phyloP scores from a whole-genome alignment of 352 stramenopile genomes.

The Lagenidium sp. region DNA sequence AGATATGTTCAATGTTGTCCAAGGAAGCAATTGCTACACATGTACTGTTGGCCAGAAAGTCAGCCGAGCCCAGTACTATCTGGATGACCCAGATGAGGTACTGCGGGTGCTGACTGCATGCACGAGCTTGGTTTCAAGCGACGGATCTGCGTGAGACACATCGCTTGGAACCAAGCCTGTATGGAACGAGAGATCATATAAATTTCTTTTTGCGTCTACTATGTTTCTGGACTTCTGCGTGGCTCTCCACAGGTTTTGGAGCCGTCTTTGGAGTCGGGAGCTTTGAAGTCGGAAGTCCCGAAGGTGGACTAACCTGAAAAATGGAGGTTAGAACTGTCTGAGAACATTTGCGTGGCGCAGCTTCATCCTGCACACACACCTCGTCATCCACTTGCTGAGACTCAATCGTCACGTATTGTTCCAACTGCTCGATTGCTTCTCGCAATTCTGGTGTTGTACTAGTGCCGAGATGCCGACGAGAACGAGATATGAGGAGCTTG shows the following conservation, averaged over 20 bases:
- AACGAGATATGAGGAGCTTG: slow-evolving; percentile 64
- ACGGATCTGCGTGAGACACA: too few relatives aligned
- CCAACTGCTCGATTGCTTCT: slow-evolving; percentile 63
- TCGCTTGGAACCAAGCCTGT: too few relatives aligned
- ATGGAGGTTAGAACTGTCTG: too few relatives aligned
- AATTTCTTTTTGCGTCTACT: too few relatives aligned
- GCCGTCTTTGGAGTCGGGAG: too few relatives aligned
- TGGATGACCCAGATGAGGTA: slow-evolving; percentile 74
- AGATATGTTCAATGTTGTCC: slow-evolving; percentile 88
- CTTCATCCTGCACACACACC: too few relatives aligned
- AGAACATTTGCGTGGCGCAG: too few relatives aligned
- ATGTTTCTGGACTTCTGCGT: too few relatives aligned
- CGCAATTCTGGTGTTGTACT: slow-evolving; percentile 56
- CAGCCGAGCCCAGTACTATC: slow-evolving; percentile 74
- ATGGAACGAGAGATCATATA: too few relatives aligned
- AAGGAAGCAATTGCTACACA: slow-evolving; percentile 85
- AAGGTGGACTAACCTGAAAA: too few relatives aligned
- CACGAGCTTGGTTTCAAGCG: slow-evolving; percentile 30
- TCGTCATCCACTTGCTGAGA: slow-evolving; percentile 23
- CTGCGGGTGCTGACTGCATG: slow-evolving; percentile 66
- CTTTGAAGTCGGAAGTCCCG: too few relatives aligned
- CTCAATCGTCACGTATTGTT: slow-evolving; percentile 30
- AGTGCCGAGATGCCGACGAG: slow-evolving; percentile 32
- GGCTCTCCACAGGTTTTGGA: too few relatives aligned
- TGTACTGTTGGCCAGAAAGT: slow-evolving; percentile 85